A percentile compares a stretch with the other conserved stretches of the same genome.
These are phyloP conservation scores for Zizania latifolia DNA, from an alignment of 176 grass and related monocot genomes.

Conservation along the genomic window DNA sequence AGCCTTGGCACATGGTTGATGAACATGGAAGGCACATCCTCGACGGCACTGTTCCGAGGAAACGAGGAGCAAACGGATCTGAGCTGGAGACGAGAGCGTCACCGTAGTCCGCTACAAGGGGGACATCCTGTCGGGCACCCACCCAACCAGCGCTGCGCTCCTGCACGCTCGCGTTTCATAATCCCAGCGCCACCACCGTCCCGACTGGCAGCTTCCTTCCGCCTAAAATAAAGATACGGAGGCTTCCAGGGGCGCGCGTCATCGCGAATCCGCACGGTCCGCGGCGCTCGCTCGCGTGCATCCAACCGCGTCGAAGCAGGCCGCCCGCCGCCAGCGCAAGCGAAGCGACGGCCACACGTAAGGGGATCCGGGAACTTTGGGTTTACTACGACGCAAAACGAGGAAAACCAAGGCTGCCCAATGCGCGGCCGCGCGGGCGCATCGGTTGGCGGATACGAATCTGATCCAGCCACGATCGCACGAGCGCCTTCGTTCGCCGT, in stretches of 20 bases:
- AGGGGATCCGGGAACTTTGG: conserved; percentile 8
- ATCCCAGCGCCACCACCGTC: background rate
- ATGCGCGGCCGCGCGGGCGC: background rate
- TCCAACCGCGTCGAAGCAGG: background rate
- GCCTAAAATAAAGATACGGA: background rate
- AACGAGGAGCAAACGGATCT: background rate
- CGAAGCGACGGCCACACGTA: background rate
- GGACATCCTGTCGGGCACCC: conserved; percentile 25
- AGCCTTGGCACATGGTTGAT: too few species aligned
- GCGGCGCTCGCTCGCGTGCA: background rate
- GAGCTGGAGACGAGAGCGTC: background rate
- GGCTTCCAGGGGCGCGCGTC: background rate
- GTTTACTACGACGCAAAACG: background rate
- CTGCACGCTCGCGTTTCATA: background rate
- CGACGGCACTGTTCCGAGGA: background rate
- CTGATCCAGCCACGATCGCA: background rate
- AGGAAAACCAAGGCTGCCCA: background rate
- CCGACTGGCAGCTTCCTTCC: conserved; percentile 6
- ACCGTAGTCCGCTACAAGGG: background rate
- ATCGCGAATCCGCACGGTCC: background rate
- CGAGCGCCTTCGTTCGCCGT: background rate
- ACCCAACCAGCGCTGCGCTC: background rate
- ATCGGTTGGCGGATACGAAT: background rate
- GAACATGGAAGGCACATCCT: background rate
- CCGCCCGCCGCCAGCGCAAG: background rate